Evolutionary conservation across 306 rosid species (phyloP).

Genomic region (Vigna unguiculata): DNA sequence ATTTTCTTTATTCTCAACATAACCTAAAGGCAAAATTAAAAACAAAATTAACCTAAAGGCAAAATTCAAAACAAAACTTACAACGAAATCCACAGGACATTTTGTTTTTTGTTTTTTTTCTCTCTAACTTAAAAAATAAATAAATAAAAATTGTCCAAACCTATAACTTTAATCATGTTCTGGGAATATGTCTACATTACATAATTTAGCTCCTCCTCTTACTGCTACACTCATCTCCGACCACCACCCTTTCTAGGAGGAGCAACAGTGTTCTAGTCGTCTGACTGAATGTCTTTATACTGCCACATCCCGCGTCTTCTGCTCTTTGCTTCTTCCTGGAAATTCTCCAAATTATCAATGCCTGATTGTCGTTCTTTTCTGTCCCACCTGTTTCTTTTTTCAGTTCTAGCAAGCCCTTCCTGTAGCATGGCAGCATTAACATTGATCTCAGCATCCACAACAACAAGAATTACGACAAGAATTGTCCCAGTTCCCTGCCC

Average conservation of each 20-base stretch:
- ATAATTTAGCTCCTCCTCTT: conserved; percentile 27
- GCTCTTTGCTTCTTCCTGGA: conserved; percentile 80
- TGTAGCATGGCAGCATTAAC: conserved; percentile 89
- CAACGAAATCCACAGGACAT: conserved; percentile 54
- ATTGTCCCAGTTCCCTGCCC: conserved; percentile 95
- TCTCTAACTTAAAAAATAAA: conserved; percentile 48
- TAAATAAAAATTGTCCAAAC: conserved; percentile 43
- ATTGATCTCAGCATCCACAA: conserved; percentile 85
- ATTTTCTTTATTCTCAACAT: too few species aligned
- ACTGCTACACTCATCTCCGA: conserved; percentile 58
- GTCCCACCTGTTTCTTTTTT: conserved; percentile 83
- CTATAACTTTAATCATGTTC: conserved; percentile 55
- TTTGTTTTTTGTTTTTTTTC: conserved; percentile 42
- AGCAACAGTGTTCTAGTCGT: conserved; percentile 77
- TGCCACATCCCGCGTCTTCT: conserved; percentile 87
- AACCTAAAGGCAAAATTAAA: too few species aligned
- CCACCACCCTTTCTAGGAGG: conserved; percentile 70
- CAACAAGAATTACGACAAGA: conserved; percentile 78
- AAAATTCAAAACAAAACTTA: too few species aligned
- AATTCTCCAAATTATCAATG: conserved; percentile 74
- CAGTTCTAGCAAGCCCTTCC: conserved; percentile 92
- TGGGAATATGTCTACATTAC: conserved; percentile 49
- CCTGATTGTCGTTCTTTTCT: conserved; percentile 70
- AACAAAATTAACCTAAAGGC: too few species aligned
- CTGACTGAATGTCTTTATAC: conserved; percentile 88